These are phyloP conservation scores for Bruguiera hainesii DNA, from an alignment of 441 rosid species.

Conservation along the genomic window DNA sequence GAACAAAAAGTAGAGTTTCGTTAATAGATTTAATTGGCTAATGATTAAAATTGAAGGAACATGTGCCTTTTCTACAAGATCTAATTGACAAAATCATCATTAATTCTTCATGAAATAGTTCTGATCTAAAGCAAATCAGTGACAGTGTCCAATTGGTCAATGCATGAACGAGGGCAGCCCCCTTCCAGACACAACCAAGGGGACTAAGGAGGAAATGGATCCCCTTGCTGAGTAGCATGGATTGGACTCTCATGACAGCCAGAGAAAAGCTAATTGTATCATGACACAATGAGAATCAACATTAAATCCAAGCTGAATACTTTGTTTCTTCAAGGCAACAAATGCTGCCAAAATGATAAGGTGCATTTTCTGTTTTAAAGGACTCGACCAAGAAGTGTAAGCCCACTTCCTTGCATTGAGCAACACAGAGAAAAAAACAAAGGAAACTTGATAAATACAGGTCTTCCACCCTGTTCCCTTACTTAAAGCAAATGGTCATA, in stretches of 20 bases:
- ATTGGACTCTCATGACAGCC: no score
- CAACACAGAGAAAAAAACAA: neutral
- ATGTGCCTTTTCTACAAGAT: neutral
- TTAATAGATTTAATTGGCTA: neutral
- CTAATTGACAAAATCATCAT: neutral
- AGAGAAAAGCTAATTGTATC: no score
- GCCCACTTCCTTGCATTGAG: neutral
- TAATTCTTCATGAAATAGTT: neutral
- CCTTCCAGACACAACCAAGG: no score
- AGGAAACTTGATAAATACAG: neutral
- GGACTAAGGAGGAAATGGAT: no score
- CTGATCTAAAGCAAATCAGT: no score
- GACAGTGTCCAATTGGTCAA: no score
- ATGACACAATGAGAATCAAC: no score
- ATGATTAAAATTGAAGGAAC: neutral
- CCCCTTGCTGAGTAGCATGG: no score
- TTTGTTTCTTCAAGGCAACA: no score
- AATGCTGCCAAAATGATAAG: no score
- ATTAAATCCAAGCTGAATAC: no score
- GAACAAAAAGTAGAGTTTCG: neutral
- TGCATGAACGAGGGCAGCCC: no score
- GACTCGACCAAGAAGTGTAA: neutral
- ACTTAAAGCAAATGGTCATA: neutral
- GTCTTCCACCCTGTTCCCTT: neutral
- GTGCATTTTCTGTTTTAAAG: neutral